phyloP scores from a whole-genome alignment of 352 stramenopile genomes.

The Phytophthora nicotianae region DNA sequence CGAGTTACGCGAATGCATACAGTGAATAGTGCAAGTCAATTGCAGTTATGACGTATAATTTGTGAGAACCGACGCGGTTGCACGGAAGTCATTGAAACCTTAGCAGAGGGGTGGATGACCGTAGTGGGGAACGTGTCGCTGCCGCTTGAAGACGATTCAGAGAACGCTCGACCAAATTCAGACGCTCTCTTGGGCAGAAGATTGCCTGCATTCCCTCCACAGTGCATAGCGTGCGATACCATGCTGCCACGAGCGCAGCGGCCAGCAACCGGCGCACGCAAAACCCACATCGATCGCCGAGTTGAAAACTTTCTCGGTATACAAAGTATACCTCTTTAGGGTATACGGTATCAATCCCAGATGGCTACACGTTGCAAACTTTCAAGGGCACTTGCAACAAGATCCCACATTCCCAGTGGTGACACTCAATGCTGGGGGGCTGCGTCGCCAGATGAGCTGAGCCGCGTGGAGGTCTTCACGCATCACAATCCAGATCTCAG shows the following conservation, averaged over 20 bases:
- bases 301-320: neutral
- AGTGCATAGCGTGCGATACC: neutral
- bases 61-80: neutral
- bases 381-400: too few relatives aligned
- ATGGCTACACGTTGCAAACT: neutral
- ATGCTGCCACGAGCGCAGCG: neutral
- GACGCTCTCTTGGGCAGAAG: neutral
- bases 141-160: constrained; percentile 2
- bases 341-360: neutral
- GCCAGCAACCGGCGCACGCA: constrained; percentile 2
- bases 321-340: neutral
- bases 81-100: constrained; percentile 28
- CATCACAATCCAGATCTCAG: constrained; percentile 13
- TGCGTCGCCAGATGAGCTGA: neutral
- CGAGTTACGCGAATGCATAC: neutral
- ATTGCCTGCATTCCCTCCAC: neutral
- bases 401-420: too few relatives aligned
- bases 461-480: neutral
- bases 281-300: constrained; percentile 1
- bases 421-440: neutral
- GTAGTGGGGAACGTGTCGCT: constrained; percentile 31
- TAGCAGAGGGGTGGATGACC: constrained; percentile 48
- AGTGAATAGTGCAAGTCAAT: neutral
- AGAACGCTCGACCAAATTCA: constrained; percentile 13
- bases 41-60: too few relatives aligned